Evolutionary conservation across 2,329 filamentous ascomycete species (phyloP).

Genomic region (Diaporthe ampelina): DNA sequence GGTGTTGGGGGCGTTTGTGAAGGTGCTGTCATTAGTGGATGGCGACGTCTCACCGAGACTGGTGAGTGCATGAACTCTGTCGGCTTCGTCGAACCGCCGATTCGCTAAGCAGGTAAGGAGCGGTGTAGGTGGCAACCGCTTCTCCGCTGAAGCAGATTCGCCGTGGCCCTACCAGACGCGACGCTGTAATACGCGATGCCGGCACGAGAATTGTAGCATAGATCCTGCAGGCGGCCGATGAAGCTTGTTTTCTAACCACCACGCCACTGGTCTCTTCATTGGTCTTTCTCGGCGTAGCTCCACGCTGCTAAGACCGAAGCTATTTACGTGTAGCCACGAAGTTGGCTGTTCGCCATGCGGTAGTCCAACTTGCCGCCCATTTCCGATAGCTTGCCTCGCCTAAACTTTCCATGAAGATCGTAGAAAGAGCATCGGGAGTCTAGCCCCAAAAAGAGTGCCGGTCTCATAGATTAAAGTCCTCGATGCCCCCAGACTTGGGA

Average conservation of each 20-base stretch:
- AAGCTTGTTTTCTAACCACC: neutral
- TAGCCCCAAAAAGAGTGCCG: neutral
- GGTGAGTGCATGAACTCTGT: slow-evolving; percentile 16
- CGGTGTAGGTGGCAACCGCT: slow-evolving; percentile 3
- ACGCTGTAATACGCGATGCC: neutral
- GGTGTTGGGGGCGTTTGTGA: neutral
- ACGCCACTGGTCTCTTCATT: slow-evolving; percentile 4
- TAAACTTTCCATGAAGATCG: neutral
- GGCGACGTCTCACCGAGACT: slow-evolving; percentile 23
- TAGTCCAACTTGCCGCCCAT: neutral
- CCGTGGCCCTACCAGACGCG: slow-evolving; percentile 14
- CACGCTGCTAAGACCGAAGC: slow-evolving; percentile 11
- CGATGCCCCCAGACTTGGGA: neutral
- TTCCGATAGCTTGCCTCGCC: neutral
- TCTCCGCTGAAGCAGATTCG: neutral
- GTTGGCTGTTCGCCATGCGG: neutral
- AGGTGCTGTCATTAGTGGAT: neutral
- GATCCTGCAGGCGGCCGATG: slow-evolving; percentile 27
- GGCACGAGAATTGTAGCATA: slow-evolving; percentile 1
- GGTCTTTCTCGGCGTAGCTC: neutral
- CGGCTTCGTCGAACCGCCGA: neutral
- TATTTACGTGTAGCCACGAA: neutral
- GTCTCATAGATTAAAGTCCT: neutral
- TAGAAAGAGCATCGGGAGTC: neutral
- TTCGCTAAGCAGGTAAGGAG: slow-evolving; percentile 5